Conservation (phyloP, 2,329 filamentous ascomycete species). For the Nemania sp. region DNA sequence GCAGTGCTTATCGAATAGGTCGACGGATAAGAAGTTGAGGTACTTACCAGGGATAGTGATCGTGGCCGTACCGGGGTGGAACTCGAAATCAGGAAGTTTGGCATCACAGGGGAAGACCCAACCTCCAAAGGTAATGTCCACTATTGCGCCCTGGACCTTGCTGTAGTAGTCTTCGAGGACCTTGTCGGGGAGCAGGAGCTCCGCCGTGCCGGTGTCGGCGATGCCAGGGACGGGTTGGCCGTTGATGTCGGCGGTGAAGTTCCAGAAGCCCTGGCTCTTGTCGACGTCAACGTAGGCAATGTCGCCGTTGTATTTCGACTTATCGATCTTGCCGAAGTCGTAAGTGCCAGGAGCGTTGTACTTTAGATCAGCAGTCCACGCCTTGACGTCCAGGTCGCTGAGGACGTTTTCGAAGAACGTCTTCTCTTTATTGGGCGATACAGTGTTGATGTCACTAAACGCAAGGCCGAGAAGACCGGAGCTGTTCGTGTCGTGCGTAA, state of each 20-base stretch:
- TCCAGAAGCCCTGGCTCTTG: constrained; percentile 42
- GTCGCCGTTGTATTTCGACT: constrained; percentile 38
- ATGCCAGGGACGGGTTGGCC: constrained; percentile 46
- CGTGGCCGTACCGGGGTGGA: constrained; percentile 51
- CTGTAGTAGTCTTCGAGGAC: constrained; percentile 57
- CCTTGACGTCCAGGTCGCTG: constrained; percentile 31
- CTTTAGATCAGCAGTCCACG: constrained; percentile 42
- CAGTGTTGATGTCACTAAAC: constrained; percentile 42
- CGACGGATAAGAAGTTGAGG: constrained; percentile 53
- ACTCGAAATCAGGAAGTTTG: constrained; percentile 52
- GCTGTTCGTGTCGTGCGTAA: constrained; percentile 38
- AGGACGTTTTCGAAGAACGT: constrained; percentile 42
- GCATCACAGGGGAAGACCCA: constrained; percentile 57
- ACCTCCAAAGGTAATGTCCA: constrained; percentile 46
- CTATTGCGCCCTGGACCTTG: constrained; percentile 48
- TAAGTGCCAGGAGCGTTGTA: constrained; percentile 41
- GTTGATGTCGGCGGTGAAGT: constrained; percentile 37
- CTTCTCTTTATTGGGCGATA: constrained; percentile 33
- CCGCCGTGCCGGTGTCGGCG: constrained; percentile 63
- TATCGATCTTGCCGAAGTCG: constrained; percentile 43
- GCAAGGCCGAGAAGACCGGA: constrained; percentile 42
- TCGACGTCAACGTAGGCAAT: constrained; percentile 41
- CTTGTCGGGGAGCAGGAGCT: constrained; percentile 47
- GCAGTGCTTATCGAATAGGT: constrained; percentile 51
- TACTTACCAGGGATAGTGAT: constrained; percentile 54